Evolutionary conservation across 257 asterid genomes (phyloP), one percentile per base, ranked within the genome.

Genomic region (Solanum chmielewskii): DNA sequence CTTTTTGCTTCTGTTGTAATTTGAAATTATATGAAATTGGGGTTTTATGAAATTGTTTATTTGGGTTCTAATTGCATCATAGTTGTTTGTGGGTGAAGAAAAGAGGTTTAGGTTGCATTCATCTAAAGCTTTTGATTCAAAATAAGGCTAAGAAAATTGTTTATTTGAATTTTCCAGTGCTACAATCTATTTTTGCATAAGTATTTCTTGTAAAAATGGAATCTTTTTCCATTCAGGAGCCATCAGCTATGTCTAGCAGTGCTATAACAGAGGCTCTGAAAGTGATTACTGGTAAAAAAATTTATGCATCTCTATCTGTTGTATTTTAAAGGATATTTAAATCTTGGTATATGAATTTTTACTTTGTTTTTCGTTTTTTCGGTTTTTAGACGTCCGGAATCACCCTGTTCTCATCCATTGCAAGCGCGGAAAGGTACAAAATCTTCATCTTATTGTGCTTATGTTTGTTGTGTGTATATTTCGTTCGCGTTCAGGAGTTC

Each of bases 371-470:
- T 47, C 33, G 11, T 37, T 20, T 37, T 25, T 80, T n/a, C 66
- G 85, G 70, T 29, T 45, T 87, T 87, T 86, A 92, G 94, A 92
- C 45, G 94, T 90, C 78, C 73, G 94, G 71, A 92, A 92, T 64
- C 94, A 92, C 86, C 94, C 94, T 25, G 69, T 90, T 75, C 89
- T 92, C 84, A 92, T 92, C 80, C 94, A 92, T 41, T 90, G 94
- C 83, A 88, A 87, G 88, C 91, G 93, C 31, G 94, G 94, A 74
- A 92, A 90, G 93, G 94, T 92, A 88, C 41, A 47, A 23, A 45
- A 11, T 78, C 35, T 39, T 52, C 35, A 42, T 41, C 66, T 33
- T 84, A 39, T 25, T 44, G 25, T 77, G 27, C 20, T 80, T 80
- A 47, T 3, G 3, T 29, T 76, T 45, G 11, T 80, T 77, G 62